Evolutionary conservation across 129 eudicot species (phyloP).

Genomic region (Logfia minima): DNA sequence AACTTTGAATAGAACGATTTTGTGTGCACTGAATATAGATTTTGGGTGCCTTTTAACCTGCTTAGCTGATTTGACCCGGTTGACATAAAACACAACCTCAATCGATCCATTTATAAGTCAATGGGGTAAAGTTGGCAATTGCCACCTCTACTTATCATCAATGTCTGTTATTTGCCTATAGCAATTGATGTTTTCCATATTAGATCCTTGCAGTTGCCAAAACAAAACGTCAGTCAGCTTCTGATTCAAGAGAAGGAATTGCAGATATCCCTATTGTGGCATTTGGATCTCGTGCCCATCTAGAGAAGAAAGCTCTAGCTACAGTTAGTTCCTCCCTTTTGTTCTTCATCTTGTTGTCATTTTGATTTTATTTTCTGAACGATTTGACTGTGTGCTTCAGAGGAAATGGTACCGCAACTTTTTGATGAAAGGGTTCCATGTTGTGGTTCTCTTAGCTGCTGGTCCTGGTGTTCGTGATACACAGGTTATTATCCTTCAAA

Average conservation of each 20-base stretch:
- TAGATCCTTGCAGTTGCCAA: slow-evolving; percentile 76
- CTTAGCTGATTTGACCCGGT: background rate
- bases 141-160: background rate
- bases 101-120: too few species aligned
- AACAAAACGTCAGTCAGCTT: slow-evolving; percentile 36
- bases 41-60: background rate
- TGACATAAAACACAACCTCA: too few species aligned
- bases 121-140: too few species aligned
- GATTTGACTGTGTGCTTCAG: slow-evolving; percentile 45
- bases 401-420: slow-evolving; percentile 98
- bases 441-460: slow-evolving; percentile 94
- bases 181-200: slow-evolving; percentile 38
- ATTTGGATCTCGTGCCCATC: slow-evolving; percentile 83
- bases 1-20: background rate
- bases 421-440: slow-evolving; percentile 95
- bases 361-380: slow-evolving; percentile 16
- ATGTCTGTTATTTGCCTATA: background rate
- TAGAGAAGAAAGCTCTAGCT: slow-evolving; percentile 95
- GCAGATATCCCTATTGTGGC: slow-evolving; percentile 71
- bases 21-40: background rate
- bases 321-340: slow-evolving; percentile 46
- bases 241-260: slow-evolving; percentile 42
- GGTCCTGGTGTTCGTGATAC: slow-evolving; percentile 97
- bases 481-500: slow-evolving; percentile 50
- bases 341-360: background rate